Evolutionary conservation across 345 rosid genomes (phyloP).

Genomic region (Acer yangbiense): DNA sequence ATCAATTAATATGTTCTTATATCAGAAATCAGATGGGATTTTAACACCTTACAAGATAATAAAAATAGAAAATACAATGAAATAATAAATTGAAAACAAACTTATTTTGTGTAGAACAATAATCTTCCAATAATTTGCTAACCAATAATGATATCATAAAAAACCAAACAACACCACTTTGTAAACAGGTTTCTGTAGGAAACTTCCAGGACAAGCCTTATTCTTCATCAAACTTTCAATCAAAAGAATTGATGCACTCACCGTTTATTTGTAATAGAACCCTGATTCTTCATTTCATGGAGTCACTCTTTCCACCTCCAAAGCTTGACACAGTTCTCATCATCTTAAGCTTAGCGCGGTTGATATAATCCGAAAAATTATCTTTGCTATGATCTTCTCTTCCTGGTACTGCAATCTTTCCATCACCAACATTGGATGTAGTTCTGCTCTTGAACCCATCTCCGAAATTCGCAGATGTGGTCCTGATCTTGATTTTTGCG

Average conservation of each 20-base stretch:
- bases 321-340: conserved; percentile 27
- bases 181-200: background rate
- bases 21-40: background rate
- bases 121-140: too few relatives aligned
- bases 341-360: conserved; percentile 32
- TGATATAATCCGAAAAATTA: conserved; percentile 31
- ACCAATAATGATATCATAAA: background rate
- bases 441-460: too few relatives aligned
- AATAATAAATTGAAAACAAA: background rate
- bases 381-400: conserved; percentile 19
- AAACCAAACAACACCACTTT: background rate
- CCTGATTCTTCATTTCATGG: conserved; percentile 22
- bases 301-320: conserved; percentile 15
- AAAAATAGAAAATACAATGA: background rate
- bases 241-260: background rate
- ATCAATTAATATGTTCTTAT: background rate
- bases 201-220: conserved; percentile 3
- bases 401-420: background rate
- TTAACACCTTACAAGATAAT: background rate
- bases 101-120: background rate
- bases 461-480: background rate
- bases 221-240: conserved; percentile 13
- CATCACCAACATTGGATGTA: conserved; percentile 5
- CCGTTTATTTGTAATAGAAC: too few relatives aligned
- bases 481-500: conserved; percentile 31